Evolutionary conservation across 2,329 filamentous ascomycete genomes (phyloP).

Genomic region (Colletotrichum cordylinicola): DNA sequence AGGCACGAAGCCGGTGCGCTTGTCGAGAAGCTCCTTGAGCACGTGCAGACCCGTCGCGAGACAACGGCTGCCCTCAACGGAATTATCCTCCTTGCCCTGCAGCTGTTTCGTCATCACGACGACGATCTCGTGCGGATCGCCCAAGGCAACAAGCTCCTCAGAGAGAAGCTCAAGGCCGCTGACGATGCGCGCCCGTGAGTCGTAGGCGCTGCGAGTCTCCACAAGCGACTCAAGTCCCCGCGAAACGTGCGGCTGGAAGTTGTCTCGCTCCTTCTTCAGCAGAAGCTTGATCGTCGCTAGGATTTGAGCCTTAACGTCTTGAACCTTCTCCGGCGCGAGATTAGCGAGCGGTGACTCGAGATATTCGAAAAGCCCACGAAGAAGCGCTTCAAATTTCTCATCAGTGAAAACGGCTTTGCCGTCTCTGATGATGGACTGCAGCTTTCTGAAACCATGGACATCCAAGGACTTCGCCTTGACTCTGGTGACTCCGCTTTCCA

Average conservation of each 20-base stretch:
- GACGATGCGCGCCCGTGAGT: slow-evolving; percentile 74
- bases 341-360: slow-evolving; percentile 66
- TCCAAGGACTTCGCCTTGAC: slow-evolving; percentile 76
- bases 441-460: slow-evolving; percentile 79
- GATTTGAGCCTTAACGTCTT: slow-evolving; percentile 77
- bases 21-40: slow-evolving; percentile 63
- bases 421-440: slow-evolving; percentile 77
- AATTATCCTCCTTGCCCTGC: slow-evolving; percentile 46
- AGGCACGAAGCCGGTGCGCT: slow-evolving; percentile 52
- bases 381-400: slow-evolving; percentile 71
- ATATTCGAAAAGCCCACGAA: slow-evolving; percentile 74
- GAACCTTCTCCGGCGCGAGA: slow-evolving; percentile 66
- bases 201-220: slow-evolving; percentile 68
- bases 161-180: slow-evolving; percentile 76
- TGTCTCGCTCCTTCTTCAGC: slow-evolving; percentile 69
- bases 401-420: slow-evolving; percentile 67
- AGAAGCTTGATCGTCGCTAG: slow-evolving; percentile 77
- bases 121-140: slow-evolving; percentile 66
- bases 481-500: slow-evolving; percentile 77
- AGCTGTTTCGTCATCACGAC: slow-evolving; percentile 59
- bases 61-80: slow-evolving; percentile 53
- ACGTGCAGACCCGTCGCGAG: slow-evolving; percentile 70
- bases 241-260: slow-evolving; percentile 71
- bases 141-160: slow-evolving; percentile 72
- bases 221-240: slow-evolving; percentile 72